These are phyloP conservation scores for Lodderomyces margitis DNA, from an alignment of 1,139 yeast genomes.

Conservation along the genomic window DNA sequence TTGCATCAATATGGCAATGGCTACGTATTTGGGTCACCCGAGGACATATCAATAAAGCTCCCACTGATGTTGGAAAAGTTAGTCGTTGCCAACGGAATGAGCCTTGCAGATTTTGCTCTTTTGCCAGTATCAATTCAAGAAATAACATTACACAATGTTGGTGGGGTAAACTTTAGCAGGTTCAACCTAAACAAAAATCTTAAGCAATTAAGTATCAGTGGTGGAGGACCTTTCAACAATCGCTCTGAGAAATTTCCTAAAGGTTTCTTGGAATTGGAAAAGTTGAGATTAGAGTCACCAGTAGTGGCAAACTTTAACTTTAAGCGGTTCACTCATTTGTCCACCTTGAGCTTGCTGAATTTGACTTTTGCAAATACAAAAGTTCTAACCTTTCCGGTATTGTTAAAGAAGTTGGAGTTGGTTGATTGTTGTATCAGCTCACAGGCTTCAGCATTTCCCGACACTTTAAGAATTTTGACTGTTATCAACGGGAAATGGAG, in stretches of 20 bases:
- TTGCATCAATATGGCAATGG: conserved; percentile 14
- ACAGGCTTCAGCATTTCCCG: conserved; percentile 14
- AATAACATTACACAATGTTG: conserved; percentile 13
- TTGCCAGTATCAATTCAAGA: conserved; percentile 12
- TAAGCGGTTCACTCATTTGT: conserved; percentile 10
- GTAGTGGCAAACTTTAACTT: conserved; percentile 12
- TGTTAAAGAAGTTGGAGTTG: conserved; percentile 13
- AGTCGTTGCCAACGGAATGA: conserved; percentile 12
- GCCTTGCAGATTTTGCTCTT: conserved; percentile 12
- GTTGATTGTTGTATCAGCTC: conserved; percentile 14
- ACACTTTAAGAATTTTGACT: conserved; percentile 11
- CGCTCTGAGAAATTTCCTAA: conserved; percentile 12
- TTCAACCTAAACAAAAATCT: conserved; percentile 13
- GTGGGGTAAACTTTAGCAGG: conserved; percentile 12
- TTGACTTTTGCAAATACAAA: conserved; percentile 12
- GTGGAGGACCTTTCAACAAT: conserved; percentile 8
- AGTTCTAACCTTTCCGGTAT: conserved; percentile 10
- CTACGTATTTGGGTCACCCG: conserved; percentile 8
- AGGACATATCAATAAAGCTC: conserved; percentile 9
- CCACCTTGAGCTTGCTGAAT: conserved; percentile 11
- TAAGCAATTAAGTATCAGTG: conserved; percentile 12
- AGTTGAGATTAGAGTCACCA: conserved; percentile 13
- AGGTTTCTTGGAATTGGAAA: conserved; percentile 12
- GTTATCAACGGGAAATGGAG: conserved; percentile 15
- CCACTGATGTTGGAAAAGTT: conserved; percentile 14